A percentile compares a stretch with the other conserved stretches of the same genome.
Conservation (phyloP, 2,329 filamentous ascomycete genomes). For the Grosmannia serpens region DNA sequence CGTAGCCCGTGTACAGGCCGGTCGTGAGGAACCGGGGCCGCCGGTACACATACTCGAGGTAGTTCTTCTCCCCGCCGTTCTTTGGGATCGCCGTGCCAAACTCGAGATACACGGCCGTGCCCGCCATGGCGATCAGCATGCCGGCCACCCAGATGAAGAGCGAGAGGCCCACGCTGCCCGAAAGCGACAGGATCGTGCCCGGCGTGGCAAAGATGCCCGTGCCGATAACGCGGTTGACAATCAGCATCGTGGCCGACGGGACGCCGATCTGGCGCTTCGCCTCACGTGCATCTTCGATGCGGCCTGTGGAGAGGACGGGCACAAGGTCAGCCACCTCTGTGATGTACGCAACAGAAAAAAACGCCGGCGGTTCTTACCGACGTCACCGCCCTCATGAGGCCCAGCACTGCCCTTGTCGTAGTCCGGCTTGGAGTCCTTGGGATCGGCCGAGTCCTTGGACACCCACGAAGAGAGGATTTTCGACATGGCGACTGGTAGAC, state of each 20-base stretch:
- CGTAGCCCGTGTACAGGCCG: constrained; percentile 48
- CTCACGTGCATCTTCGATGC: constrained; percentile 28
- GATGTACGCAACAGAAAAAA: neutral
- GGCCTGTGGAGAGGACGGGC: constrained; percentile 11
- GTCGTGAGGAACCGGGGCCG: constrained; percentile 50
- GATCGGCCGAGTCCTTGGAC: neutral
- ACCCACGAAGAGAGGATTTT: neutral
- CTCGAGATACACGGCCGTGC: constrained; percentile 54
- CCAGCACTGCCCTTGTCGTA: neutral
- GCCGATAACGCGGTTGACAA: constrained; percentile 55
- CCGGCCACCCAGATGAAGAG: constrained; percentile 53
- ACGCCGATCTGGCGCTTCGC: constrained; percentile 44
- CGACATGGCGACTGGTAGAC: neutral
- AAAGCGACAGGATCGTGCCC: constrained; percentile 41
- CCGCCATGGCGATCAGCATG: constrained; percentile 48
- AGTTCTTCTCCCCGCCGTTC: constrained; percentile 57
- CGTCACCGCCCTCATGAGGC: neutral
- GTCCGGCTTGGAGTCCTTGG: neutral
- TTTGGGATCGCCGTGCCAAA: constrained; percentile 53
- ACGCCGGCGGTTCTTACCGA: neutral
- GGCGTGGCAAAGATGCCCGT: constrained; percentile 58
- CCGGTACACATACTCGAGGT: constrained; percentile 53
- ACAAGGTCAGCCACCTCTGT: neutral
- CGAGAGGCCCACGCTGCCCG: constrained; percentile 49
- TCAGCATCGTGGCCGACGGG: constrained; percentile 43